Percentiles rank a stretch among this genome's conserved stretches.
Evolutionary conservation across 2,329 filamentous ascomycete genomes (phyloP).

Genomic region (Xylariales sp.): DNA sequence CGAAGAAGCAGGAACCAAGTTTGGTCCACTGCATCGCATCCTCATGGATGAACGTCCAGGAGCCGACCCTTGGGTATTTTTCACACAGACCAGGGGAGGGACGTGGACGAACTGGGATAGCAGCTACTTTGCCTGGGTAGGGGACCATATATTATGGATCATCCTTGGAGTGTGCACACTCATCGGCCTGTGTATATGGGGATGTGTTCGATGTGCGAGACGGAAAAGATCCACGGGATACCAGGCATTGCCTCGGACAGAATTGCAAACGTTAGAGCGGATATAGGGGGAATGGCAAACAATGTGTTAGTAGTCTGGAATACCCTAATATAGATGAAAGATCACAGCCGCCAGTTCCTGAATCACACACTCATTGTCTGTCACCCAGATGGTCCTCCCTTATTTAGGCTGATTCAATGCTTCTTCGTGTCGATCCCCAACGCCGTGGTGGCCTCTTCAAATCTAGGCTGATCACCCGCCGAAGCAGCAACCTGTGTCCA

Average conservation of each 20-base stretch:
- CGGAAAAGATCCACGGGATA: too few species aligned
- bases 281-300: too few species aligned
- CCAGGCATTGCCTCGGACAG: too few species aligned
- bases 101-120: conserved; percentile 28
- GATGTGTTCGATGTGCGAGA: conserved; percentile 4
- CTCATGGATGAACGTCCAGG: conserved; percentile 24
- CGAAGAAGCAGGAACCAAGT: conserved; percentile 8
- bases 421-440: conserved; percentile 10
- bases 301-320: too few species aligned
- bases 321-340: too few species aligned
- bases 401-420: too few species aligned
- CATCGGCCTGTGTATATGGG: background rate
- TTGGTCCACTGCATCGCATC: conserved; percentile 18
- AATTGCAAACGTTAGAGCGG: too few species aligned
- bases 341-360: too few species aligned
- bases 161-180: conserved; percentile 4
- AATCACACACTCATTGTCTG: too few species aligned
- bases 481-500: conserved; percentile 43
- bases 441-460: conserved; percentile 17
- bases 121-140: conserved; percentile 23
- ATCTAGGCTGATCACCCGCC: conserved; percentile 48
- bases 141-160: conserved; percentile 18
- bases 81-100: conserved; percentile 22
- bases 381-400: too few species aligned
- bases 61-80: conserved; percentile 24